Conservation (phyloP, 345 rosid genomes). For the Eucalyptus erythrocorys region DNA sequence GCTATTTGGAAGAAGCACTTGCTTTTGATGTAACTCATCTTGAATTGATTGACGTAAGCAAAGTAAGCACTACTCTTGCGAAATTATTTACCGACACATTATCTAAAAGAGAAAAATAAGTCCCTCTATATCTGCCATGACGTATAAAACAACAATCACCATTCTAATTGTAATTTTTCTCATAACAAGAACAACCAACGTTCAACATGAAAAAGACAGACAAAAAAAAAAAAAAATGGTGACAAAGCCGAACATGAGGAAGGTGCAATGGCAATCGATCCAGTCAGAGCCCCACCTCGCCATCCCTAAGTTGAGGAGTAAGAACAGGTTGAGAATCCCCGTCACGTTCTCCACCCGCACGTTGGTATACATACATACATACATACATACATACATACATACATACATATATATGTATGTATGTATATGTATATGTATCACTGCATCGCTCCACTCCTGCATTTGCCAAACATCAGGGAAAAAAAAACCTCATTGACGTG, state of each 20-base stretch:
- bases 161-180: fast-evolving
- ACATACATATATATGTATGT: too few species aligned
- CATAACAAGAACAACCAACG: not conserved
- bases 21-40: not conserved
- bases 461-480: conserved; percentile 4
- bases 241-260: too few species aligned
- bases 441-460: conserved; percentile 81
- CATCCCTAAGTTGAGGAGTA: too few species aligned
- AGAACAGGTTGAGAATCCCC: too few species aligned
- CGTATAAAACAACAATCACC: not conserved
- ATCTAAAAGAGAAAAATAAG: not conserved
- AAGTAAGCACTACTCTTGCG: not conserved
- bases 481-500: not conserved
- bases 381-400: too few species aligned
- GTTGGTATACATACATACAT: too few species aligned
- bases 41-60: not conserved
- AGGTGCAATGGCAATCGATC: too few species aligned
- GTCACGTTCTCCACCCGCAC: too few species aligned
- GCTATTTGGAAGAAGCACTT: not conserved
- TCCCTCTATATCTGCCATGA: not conserved
- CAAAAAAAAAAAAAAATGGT: conserved; percentile 2
- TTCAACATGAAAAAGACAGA: not conserved
- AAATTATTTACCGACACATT: not conserved
- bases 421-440: too few species aligned
- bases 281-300: too few species aligned